Base-by-base conservation (phyloP, 164 flowering plant species). In the Liquidambar formosana region DNA sequence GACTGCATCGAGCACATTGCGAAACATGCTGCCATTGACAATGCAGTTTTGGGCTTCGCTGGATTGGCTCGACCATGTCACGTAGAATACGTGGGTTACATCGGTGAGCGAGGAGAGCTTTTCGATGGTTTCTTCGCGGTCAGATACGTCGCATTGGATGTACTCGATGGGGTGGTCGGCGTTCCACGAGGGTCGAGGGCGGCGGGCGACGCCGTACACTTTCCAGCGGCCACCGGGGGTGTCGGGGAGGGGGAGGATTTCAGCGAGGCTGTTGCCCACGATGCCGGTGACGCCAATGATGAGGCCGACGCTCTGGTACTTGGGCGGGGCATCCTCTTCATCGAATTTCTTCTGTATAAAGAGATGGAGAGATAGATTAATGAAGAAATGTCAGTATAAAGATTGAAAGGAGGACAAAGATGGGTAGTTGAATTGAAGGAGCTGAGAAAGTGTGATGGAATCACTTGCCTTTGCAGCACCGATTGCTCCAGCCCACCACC, bases 181-280 rank as follows among this genome's bases (percentile, higher is more conserved):
- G 18, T 25, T 65, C 80, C 77, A 73, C 43, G 16, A 0, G 0
- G 80, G 80, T 8, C 49, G 72, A 6, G 80, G 66, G 2, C 80
- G 60, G 11, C 80, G 64, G 2, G 83, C 78, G 1, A 71, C 72
- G 19, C 83, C 83, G 19, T 77, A 79, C 25, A 79, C 82, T 72
- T 79, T 79, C 82, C 80, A 73, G 1, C 78, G 82, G n/a, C 83
- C 83, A 18, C 81, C 79, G 8, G 81, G 81, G 12, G 80, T 77
- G 65, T 80, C 78, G 16, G 76, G 15, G 10, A 72, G 74, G 0
- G 77, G 79, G 49, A 80, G 81, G 70, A 77, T 80, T 44, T 80
- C 83, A 8, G 79, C 80, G 0, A 77, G 71, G 64, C 80, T 74
- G 66, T 53, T 66, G 3, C 80, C 77, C 11, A 67, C 77, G 8